Evolutionary conservation across 208 protist species (phyloP), one percentile per base, ranked within the genome.

Genomic region (Naegleria fowleri): DNA sequence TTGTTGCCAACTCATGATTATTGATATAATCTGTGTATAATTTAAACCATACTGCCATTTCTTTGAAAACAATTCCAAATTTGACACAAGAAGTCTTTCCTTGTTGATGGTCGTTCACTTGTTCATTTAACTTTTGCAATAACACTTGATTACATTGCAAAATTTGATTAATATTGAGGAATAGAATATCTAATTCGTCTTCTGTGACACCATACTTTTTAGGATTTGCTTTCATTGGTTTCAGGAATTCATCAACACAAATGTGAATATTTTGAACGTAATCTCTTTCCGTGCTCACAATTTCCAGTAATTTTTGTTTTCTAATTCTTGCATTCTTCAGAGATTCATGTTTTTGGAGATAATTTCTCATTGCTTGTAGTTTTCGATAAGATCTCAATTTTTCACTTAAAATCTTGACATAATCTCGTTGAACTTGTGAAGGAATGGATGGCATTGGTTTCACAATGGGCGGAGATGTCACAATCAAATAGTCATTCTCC

Each of bases 21-120:
- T 86, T 86, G 11, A 86, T 48, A 51, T 86, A 86, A 33, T n/a
- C 40, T 6, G 83, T 86, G 38, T 86, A 86, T 6, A 38, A 36
- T 48, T 86, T 86, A 9, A 86, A 86, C 67, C 67, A 79, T 33
- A 36, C 67, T 36, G 67, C 67, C 67, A 79, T 79, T 79, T 79
- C 29, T 79, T 33, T 79, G n/a, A 79, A 79, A 33, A 79, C 67
- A 36, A 79, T 36, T 36, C 67, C 67, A 36, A 79, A 36, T 33
- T 33, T 79, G 6, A 79, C 29, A 79, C 67, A 79, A 36, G 16
- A 36, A 36, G 67, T 36, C n/a, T 33, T 79, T 36, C 67, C 67
- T 36, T 29, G 29, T 79, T 79, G 67, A 36, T 79, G 13, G 7
- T 79, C 67, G 9, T 7, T 36, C 25, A 79, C 67, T 79, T 79